Percentiles rank a stretch among this genome's conserved stretches.
phyloP scores from a whole-genome alignment of 257 asterid genomes.

The Plantago elongata region DNA sequence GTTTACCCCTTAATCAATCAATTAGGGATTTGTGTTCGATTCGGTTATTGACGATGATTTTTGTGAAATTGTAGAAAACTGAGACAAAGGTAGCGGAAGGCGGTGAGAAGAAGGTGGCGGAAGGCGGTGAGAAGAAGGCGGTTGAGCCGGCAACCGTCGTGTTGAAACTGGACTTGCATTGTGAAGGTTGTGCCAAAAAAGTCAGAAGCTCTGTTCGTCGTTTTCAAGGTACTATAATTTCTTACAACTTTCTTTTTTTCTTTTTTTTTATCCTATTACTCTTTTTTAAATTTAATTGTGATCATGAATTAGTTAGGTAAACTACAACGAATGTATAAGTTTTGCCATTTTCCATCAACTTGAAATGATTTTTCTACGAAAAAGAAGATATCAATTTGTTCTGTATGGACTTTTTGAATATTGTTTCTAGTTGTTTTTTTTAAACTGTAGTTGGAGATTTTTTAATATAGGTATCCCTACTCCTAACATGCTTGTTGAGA shows the following conservation, averaged over 20 bases:
- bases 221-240: conserved; percentile 42
- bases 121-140: conserved; percentile 40
- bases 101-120: conserved; percentile 40
- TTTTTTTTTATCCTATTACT: too few species aligned
- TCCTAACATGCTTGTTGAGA: too few species aligned
- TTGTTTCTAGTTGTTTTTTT: too few species aligned
- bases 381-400: background rate
- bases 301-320: background rate
- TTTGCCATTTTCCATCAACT: background rate
- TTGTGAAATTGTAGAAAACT: conserved; percentile 37
- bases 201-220: conserved; percentile 59
- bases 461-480: too few species aligned
- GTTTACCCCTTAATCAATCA: too few species aligned
- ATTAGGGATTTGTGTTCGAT: background rate
- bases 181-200: conserved; percentile 91
- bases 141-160: conserved; percentile 39
- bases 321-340: background rate
- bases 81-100: conserved; percentile 25
- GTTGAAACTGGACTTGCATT: conserved; percentile 76
- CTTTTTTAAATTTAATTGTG: too few species aligned
- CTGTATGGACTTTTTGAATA: too few species aligned
- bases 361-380: background rate
- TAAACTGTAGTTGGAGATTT: too few species aligned
- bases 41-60: background rate
- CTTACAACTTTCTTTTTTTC: background rate